Conservation (phyloP, 169 alveolate species). For the Cryptosporidium muris region DNA sequence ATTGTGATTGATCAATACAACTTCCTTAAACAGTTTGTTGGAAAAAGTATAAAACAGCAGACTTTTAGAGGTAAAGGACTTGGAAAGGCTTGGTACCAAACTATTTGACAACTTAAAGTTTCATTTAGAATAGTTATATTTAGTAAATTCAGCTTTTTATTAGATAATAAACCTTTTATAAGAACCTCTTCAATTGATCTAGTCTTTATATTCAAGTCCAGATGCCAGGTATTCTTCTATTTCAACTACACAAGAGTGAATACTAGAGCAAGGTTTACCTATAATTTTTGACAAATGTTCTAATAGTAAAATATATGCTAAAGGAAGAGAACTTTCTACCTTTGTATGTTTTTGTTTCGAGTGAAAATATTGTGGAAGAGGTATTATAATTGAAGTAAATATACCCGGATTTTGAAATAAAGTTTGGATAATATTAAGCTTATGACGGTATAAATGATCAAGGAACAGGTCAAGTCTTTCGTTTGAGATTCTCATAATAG, state of each 20-base stretch:
- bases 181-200: too few relatives aligned
- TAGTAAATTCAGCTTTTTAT: not conserved
- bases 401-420: conserved; percentile 66
- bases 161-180: not conserved
- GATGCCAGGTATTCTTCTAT: conserved; percentile 29
- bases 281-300: conserved; percentile 30
- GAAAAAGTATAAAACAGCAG: conserved; percentile 25
- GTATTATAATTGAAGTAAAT: conserved; percentile 22
- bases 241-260: conserved; percentile 48
- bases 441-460: not conserved
- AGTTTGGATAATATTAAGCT: not conserved
- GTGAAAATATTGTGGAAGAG: conserved; percentile 61
- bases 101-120: not conserved
- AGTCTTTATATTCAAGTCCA: not conserved
- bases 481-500: not conserved
- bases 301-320: conserved; percentile 21
- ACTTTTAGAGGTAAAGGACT: conserved; percentile 52
- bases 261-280: conserved; percentile 10
- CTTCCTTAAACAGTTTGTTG: conserved; percentile 33
- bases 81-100: conserved; percentile 49
- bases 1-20: conserved; percentile 27
- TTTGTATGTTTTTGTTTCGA: conserved; percentile 50
- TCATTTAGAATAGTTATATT: not conserved
- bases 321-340: conserved; percentile 32
- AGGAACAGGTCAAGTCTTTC: not conserved